phyloP scores from a whole-genome alignment of 78 protist genomes.

The Polysphondylium violaceum region DNA sequence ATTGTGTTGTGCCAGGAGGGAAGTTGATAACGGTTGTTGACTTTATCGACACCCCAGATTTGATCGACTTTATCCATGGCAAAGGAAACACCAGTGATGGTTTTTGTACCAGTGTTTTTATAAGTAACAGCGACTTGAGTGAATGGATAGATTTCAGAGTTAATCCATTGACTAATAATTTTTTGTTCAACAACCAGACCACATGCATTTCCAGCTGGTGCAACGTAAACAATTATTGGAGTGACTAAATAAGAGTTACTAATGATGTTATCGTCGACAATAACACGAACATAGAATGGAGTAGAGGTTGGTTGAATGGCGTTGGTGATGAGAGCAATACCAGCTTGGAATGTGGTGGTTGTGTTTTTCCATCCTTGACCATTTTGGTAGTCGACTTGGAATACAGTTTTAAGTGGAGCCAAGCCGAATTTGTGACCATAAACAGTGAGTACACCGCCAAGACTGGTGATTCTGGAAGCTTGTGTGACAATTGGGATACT shows the following conservation, averaged over 20 bases:
- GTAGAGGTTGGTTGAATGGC: not conserved
- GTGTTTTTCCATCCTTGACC: conserved; percentile 27
- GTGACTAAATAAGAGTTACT: not conserved
- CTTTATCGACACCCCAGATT: conserved; percentile 16
- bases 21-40: not conserved
- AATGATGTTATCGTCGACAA: not conserved
- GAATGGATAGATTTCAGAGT: not conserved
- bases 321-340: conserved; percentile 1
- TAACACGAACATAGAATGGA: conserved; percentile 20
- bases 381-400: not conserved
- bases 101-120: conserved; percentile 1
- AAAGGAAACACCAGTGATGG: not conserved
- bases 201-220: not conserved
- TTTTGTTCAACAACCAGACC: not conserved
- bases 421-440: conserved; percentile 21
- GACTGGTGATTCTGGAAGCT: not conserved
- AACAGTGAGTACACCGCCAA: not conserved
- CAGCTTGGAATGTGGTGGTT: not conserved
- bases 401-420: not conserved
- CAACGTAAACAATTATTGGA: no score
- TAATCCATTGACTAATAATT: not conserved
- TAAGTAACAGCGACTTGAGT: not conserved
- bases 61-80: not conserved
- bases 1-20: conserved; percentile 2
- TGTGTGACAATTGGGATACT: not conserved